A percentile compares a stretch with the other conserved stretches of the same genome.
phyloP scores from a whole-genome alignment of 108 stramenopile species.

The Cyclotella baltica region DNA sequence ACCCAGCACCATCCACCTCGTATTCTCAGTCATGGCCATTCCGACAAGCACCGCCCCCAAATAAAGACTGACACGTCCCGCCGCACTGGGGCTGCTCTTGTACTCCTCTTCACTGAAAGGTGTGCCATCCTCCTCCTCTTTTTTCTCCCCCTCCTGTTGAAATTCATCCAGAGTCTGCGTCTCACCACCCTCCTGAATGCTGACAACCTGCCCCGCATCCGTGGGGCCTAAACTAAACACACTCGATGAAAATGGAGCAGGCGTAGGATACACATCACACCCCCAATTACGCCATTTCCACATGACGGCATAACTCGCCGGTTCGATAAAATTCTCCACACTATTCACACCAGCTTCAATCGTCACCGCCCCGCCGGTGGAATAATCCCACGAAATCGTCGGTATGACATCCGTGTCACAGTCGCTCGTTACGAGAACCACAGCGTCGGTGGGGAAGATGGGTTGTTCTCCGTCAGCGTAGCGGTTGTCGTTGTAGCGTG shows the following conservation, averaged over 20 bases:
- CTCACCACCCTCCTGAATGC: not conserved
- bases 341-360: not conserved
- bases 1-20: not conserved
- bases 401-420: conserved; percentile 6
- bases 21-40: not conserved
- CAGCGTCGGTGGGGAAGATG: conserved; percentile 17
- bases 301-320: conserved; percentile 5
- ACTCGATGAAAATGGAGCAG: not conserved
- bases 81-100: not conserved
- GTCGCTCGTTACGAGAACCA: conserved; percentile 26
- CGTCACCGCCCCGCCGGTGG: not conserved
- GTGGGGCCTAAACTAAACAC: conserved; percentile 7
- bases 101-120: conserved; percentile 13
- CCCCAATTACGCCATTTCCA: conserved; percentile 20
- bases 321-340: not conserved
- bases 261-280: conserved; percentile 16
- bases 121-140: not conserved
- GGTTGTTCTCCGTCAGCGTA: conserved; percentile 28
- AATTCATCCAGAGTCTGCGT: conserved; percentile 4
- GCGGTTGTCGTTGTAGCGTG: conserved; percentile 28
- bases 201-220: conserved; percentile 2
- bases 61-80: not conserved
- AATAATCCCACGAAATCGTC: conserved; percentile 16
- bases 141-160: not conserved
- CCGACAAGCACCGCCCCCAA: not conserved